A percentile compares a stretch with the other conserved stretches of the same genome.
Conservation (phyloP, 306 rosid species). For the Potentilla sterilis region DNA sequence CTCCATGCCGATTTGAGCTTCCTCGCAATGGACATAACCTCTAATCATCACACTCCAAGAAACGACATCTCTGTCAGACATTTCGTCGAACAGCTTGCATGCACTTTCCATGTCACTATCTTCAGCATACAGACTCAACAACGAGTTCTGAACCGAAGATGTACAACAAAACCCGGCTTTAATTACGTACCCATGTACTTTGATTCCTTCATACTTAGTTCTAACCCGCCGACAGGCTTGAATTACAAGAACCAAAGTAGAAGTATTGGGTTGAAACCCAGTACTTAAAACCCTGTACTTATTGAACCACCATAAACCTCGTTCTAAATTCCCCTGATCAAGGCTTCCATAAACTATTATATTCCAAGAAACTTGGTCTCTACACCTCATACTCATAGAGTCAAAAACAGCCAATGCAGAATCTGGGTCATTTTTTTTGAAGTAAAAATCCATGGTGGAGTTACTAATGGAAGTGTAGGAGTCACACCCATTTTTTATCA, state of each 20-base stretch:
- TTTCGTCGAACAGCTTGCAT: slow-evolving; percentile 45
- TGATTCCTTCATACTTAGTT: slow-evolving; percentile 19
- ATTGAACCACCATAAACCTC: slow-evolving; percentile 40
- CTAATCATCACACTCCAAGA: slow-evolving; percentile 50
- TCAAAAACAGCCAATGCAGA: slow-evolving; percentile 36
- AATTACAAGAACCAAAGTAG: slow-evolving; percentile 45
- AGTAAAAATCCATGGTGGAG: slow-evolving; percentile 42
- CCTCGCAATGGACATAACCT: slow-evolving; percentile 33
- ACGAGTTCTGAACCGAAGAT: slow-evolving; percentile 36
- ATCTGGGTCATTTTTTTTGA: slow-evolving; percentile 32
- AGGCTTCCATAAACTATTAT: slow-evolving; percentile 39
- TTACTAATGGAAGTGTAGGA: slow-evolving; percentile 39
- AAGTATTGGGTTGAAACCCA: slow-evolving; percentile 40
- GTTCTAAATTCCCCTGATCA: slow-evolving; percentile 23
- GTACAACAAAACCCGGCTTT: slow-evolving; percentile 24
- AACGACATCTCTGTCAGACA: slow-evolving; percentile 37
- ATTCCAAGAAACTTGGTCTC: slow-evolving; percentile 50
- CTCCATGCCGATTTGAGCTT: slow-evolving; percentile 33
- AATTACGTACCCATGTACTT: slow-evolving; percentile 35
- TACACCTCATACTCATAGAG: slow-evolving; percentile 9
- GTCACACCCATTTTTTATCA: slow-evolving; percentile 38
- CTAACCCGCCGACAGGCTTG: slow-evolving; percentile 38
- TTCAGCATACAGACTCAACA: slow-evolving; percentile 35
- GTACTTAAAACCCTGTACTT: slow-evolving; percentile 21
- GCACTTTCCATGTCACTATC: slow-evolving; percentile 28